Percentiles rank a stretch among this genome's conserved stretches.
Conservation (phyloP, 257 asterid genomes). For the Linaria vulgaris region DNA sequence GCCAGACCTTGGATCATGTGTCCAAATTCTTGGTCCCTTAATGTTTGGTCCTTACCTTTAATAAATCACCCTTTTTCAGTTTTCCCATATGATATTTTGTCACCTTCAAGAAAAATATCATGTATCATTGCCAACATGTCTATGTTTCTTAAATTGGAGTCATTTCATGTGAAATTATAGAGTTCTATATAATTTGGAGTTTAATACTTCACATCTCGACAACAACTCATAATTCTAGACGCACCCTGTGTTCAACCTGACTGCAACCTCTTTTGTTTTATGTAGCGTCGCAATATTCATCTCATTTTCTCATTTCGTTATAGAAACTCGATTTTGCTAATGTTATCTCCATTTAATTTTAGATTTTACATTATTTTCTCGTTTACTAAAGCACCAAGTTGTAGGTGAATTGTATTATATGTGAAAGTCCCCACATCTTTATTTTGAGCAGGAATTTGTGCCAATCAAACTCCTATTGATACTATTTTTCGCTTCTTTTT, state of each 20-base stretch:
- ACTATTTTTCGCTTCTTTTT: constrained; percentile 37
- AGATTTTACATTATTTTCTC: constrained; percentile 11
- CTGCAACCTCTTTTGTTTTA: too few relatives aligned
- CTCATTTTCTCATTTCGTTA: too few relatives aligned
- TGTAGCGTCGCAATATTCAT: too few relatives aligned
- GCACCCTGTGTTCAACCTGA: too few relatives aligned
- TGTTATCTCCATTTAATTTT: background rate
- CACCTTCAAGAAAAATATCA: constrained; percentile 10
- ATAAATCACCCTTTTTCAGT: constrained; percentile 25
- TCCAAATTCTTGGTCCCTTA: constrained; percentile 73
- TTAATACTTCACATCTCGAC: too few relatives aligned
- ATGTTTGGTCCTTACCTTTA: constrained; percentile 36
- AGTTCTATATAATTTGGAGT: too few relatives aligned
- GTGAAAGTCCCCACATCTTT: constrained; percentile 29
- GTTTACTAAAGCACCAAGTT: constrained; percentile 17
- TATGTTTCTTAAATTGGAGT: constrained; percentile 12
- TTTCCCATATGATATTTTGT: constrained; percentile 36
- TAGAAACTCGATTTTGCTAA: background rate
- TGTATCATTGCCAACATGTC: constrained; percentile 5
- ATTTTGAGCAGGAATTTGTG: constrained; percentile 26
- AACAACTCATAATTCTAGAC: too few relatives aligned
- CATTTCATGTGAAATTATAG: constrained; percentile 26
- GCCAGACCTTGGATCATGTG: constrained; percentile 89
- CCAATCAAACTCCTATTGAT: constrained; percentile 23
- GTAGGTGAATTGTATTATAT: constrained; percentile 4